Base-by-base conservation (phyloP, 75 land plant species). In the Isoetes taiwanensis region DNA sequence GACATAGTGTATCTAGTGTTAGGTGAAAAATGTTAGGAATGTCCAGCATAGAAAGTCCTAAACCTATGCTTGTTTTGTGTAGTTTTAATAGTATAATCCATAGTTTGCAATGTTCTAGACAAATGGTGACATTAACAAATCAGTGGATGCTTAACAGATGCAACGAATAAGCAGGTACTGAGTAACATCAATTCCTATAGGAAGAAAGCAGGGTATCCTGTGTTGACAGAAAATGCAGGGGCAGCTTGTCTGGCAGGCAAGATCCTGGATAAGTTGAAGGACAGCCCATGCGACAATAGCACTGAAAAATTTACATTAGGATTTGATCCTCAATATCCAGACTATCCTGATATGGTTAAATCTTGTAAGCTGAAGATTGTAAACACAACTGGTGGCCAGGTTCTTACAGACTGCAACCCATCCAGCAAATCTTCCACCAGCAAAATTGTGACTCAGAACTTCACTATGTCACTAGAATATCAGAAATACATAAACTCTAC, bases 191-290 rank as follows among this genome's bases (percentile, higher is more conserved):
- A 46, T 23, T 6, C 23, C 25, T 46, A 46, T 23, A 5, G 50
- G 19, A 46, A n/a, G 8, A 19, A 19, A 5, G 16, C 23, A 23
- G 50, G 50, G 19, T 16, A 19, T 5, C n/a, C 16, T 46, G 21
- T 16, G 12, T 23, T 46, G n/a, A 6, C 6, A 23, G 12, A 6
- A 6, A 46, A 46, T n/a, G 21, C 50, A n/a, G 50, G 50, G 25
- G 50, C 50, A 6, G 16, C 50, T 16, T 46, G 50, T 46, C 50
- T 46, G 6, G 50, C 50, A n/a, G n/a, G 25, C 50, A 46, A 46
- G 19, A 19, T 46, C 8, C 25, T n/a, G 4, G 50, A 46, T n/a
- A 19, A 46, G 21, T 46, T 46, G 21, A 5, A 46, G 50, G 12
- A 19, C n/a, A 46, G 21, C 4, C 50, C 50, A 8, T 46, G 50